Base-by-base conservation (phyloP, 495 filamentous ascomycete genomes). In the Entonaema liquescens region DNA sequence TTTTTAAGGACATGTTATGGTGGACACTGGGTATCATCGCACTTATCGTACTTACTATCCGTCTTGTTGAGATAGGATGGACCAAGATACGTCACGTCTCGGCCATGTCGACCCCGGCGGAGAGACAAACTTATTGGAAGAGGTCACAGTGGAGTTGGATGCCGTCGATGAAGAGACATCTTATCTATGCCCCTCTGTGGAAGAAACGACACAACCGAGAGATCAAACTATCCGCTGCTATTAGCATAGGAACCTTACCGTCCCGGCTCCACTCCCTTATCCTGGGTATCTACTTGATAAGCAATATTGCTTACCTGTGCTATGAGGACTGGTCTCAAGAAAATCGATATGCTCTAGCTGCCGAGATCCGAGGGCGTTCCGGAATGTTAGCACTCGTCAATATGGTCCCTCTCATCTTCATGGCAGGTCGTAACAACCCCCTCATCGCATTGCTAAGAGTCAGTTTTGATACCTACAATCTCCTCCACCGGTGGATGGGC, bases 391-490 rank as follows among this genome's bases (percentile, higher is more conserved):
- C 93, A 1, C 86, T 91, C 17, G 85, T 92, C 66, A 95, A 95
- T 75, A 85, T 95, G 88, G 88, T 97, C 60, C 91, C 93, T 4
- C 81, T 95, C 2, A 84, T 97, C 59, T 80, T 96, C 42, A 85
- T 96, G 38, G 93, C 92, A 21, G 89, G 92, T 25, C 89, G 93
- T 74, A 96, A 96, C 79, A 96, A 94, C 74, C 91, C 90, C 17
- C 80, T 95, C 19, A 95, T 95, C 62, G 77, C 82, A 3, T 77
- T 95, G 28, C 79, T 94, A 62, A 86, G 86, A 25, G 88, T 96
- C 77, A 92, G 91, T 75, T 97, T 95, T 78, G 93, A 97, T 78
- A 94, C 92, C 1, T 96, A 92, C 82, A 97, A 96, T 76, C 84
- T 95, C 29, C 80, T 96, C 11, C 93, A 97, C 77, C 87, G 93